Evolutionary conservation across 2,329 filamentous ascomycete species (phyloP).

Genomic region (Cryphonectria parasitica): DNA sequence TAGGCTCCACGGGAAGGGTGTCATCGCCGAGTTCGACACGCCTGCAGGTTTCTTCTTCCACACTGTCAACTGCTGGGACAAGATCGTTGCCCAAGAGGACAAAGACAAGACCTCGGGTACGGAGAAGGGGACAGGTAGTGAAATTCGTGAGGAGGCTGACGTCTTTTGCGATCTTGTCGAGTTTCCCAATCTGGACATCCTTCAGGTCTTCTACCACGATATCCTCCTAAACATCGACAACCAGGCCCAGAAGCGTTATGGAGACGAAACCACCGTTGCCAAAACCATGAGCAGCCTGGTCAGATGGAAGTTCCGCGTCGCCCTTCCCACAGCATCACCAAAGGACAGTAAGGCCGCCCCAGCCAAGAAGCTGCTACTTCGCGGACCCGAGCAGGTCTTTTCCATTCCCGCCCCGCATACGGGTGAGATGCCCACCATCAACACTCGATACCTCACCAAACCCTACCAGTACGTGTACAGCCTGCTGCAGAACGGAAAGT

Average conservation of each 20-base stretch:
- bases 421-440: slow-evolving; percentile 70
- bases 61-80: slow-evolving; percentile 76
- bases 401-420: slow-evolving; percentile 56
- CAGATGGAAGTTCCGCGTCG: slow-evolving; percentile 49
- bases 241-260: slow-evolving; percentile 48
- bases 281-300: slow-evolving; percentile 44
- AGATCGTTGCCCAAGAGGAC: slow-evolving; percentile 38
- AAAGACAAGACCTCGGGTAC: slow-evolving; percentile 28
- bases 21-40: slow-evolving; percentile 71
- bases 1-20: slow-evolving; percentile 60
- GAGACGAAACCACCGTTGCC: slow-evolving; percentile 44
- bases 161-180: slow-evolving; percentile 68
- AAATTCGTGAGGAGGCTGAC: slow-evolving; percentile 43
- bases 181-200: slow-evolving; percentile 67
- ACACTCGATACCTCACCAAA: slow-evolving; percentile 56
- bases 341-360: neutral
- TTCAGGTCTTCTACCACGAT: slow-evolving; percentile 72
- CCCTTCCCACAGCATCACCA: slow-evolving; percentile 13
- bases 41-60: slow-evolving; percentile 80
- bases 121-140: slow-evolving; percentile 37
- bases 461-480: slow-evolving; percentile 66
- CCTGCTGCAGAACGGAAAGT: slow-evolving; percentile 58
- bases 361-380: neutral
- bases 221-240: slow-evolving; percentile 60
- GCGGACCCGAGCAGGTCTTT: slow-evolving; percentile 31